Percentiles rank a stretch among this genome's conserved stretches.
These are phyloP conservation scores for Fusarium tupiense DNA, from an alignment of 2,329 filamentous ascomycete genomes.

Conservation along the genomic window DNA sequence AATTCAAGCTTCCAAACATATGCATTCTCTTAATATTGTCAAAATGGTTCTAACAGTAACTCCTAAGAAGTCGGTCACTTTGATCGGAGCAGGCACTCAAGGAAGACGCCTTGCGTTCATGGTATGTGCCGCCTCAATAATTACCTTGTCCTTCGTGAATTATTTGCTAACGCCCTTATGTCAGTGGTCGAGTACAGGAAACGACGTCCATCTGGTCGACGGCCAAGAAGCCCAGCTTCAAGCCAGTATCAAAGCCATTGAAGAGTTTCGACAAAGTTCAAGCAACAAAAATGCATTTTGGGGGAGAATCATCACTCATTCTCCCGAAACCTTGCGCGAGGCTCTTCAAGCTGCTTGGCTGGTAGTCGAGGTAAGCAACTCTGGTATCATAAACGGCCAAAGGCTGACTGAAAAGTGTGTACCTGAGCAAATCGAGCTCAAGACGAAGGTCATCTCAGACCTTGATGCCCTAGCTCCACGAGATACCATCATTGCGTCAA, in stretches of 20 bases:
- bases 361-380: conserved; percentile 39
- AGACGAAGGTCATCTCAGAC: conserved; percentile 50
- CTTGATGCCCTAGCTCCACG: conserved; percentile 50
- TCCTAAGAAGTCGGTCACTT: conserved; percentile 30
- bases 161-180: neutral
- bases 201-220: conserved; percentile 45
- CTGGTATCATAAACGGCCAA: fast-evolving
- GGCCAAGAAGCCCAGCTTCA: conserved; percentile 39
- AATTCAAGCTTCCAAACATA: neutral
- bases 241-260: conserved; percentile 41
- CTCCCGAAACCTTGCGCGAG: conserved; percentile 15
- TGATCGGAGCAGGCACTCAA: conserved; percentile 46
- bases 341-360: conserved; percentile 42
- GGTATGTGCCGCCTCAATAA: conserved; percentile 22
- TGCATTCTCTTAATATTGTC: neutral
- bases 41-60: conserved; percentile 28
- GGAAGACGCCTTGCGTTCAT: conserved; percentile 46
- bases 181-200: conserved; percentile 46
- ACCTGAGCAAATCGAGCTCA: conserved; percentile 55
- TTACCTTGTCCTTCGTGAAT: no score
- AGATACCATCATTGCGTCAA: conserved; percentile 55
- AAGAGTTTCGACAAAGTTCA: conserved; percentile 31
- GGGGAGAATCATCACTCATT: conserved; percentile 39
- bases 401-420: conserved; percentile 49
- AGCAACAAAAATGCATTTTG: neutral